Evolutionary conservation across 2,329 filamentous ascomycete genomes (phyloP), one percentile per base, ranked within the genome.

Genomic region (Teratosphaeria pseudoeucalypti): DNA sequence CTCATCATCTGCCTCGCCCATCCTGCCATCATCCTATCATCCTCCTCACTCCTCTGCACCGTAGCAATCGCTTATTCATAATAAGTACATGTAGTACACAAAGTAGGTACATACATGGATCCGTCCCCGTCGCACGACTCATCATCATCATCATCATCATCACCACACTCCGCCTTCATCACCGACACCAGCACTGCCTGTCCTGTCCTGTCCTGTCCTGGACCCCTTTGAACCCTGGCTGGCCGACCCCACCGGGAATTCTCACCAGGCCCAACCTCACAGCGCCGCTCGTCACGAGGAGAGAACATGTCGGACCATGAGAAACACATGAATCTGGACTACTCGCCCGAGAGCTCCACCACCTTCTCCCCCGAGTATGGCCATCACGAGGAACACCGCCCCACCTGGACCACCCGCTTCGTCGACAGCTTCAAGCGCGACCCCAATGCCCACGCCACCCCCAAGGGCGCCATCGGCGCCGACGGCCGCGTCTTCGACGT

Each of bases 341-440:
- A 65, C 58, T 63, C 64, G 32, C 63, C 65, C 29, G 59, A 61
- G 32, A 52, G 57, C 52, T 64, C 62, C 49, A 57, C 55, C 1
- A 54, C 57, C 16, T 56, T 58, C n/a, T 7, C 34, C 34, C 65
- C 67, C 23, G 65, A 68, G 54, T 71, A 70, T 60, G 70, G 68
- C 57, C 55, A 65, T 32, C 57, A 62, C 23, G 57, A 59, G 19
- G 57, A 54, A 6, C 64, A 65, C 52, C 63, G 63, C 23, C 60
- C 61, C 6, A 39, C 66, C 16, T 70, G 64, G 62, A 58, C 61
- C 5, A 61, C 62, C n/a, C 66, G 71, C 61, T 77, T 84, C 67
- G 63, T 85, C 66, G 81, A 87, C 72, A 80, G 82, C 72, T 88
- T 88, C 76, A 81, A 81, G 66, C 81, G 84, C 61, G 84, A 87